Evolutionary conservation across 371 early-diverging fungal species (phyloP), one percentile per base, ranked within the genome.

Genomic region (Haplosporangium sp.): DNA sequence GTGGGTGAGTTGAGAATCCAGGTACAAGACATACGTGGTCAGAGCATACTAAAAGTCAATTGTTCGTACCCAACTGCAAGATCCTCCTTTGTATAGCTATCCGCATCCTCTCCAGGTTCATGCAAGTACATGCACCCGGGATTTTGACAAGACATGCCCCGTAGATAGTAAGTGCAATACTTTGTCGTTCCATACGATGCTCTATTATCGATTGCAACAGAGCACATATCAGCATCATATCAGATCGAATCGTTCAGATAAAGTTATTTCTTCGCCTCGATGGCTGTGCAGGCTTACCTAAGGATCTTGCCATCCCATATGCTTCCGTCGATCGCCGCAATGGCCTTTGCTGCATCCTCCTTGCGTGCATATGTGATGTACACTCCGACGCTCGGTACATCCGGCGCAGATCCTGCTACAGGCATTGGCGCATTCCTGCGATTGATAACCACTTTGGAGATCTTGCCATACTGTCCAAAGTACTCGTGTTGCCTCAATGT

Each of bases 391-490:
- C 87, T 87, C 16, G 62, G 43, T n/a, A 64, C 69, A 13, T 53
- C 59, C 9, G 88, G 87, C 67, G 84, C 83, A 1, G 84, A 81
- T 61, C 86, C 82, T 4, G 83, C 81, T 21, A 61, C 64, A 7
- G 86, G 71, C 41, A 87, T 81, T 43, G 89, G 87, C 45, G 90
- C 86, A 43, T 87, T 89, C 58, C 90, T 84, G 58, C 85, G 86
- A 68, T 93, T 95, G 69, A 95, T 89, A 29, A 96, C 94, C n/a
- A 96, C 89, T 74, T 96, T 94, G 48, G 91, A 85, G 59, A 98
- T 96, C 64, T 94, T 95, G 45, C 99, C 99, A 85, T 93, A 99
- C 81, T 99, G 97, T 11, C 99, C 99, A 90, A 99, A 98, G 81
- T 95, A 97, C 62, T 98, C 97, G 43, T 85, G 83, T 45, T 90